Evolutionary conservation across 2,329 filamentous ascomycete species (phyloP).

Genomic region (Trichoderma semiorbis): DNA sequence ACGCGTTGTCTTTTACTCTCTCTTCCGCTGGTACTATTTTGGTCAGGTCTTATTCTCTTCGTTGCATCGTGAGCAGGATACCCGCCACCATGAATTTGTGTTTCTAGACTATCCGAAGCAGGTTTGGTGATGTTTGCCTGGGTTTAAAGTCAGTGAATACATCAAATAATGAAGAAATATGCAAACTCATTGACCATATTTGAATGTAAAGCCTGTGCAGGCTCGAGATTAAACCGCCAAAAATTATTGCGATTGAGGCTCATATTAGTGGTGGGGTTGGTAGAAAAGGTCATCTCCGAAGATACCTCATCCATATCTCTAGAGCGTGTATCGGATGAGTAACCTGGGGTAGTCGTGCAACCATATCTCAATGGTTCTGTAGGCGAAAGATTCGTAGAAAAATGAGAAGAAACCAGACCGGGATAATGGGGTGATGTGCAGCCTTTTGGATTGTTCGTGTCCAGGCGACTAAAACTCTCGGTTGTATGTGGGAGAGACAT

Average conservation of each 20-base stretch:
- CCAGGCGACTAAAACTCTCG: not conserved
- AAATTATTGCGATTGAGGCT: not conserved
- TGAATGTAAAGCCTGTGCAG: not conserved
- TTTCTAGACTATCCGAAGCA: not conserved
- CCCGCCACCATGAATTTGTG: not conserved
- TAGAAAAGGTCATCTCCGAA: not conserved
- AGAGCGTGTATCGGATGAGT: not conserved
- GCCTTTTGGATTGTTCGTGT: too few relatives aligned
- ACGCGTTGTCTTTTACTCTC: not conserved
- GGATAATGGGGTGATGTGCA: accelerated
- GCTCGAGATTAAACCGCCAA: not conserved
- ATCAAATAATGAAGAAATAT: accelerated
- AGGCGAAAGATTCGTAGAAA: not conserved
- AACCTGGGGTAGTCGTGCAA: not conserved
- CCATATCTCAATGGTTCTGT: not conserved
- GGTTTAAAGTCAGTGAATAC: not conserved
- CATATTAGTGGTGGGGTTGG: not conserved
- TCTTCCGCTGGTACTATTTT: not conserved
- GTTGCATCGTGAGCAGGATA: not conserved
- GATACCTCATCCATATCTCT: not conserved
- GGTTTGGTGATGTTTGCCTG: not conserved
- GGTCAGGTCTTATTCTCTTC: not conserved
- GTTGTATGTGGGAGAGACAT: not conserved
- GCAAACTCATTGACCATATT: not conserved
- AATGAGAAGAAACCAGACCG: not conserved